Base-by-base conservation (phyloP, 352 stramenopile species). In the Phytophthora hybrid region DNA sequence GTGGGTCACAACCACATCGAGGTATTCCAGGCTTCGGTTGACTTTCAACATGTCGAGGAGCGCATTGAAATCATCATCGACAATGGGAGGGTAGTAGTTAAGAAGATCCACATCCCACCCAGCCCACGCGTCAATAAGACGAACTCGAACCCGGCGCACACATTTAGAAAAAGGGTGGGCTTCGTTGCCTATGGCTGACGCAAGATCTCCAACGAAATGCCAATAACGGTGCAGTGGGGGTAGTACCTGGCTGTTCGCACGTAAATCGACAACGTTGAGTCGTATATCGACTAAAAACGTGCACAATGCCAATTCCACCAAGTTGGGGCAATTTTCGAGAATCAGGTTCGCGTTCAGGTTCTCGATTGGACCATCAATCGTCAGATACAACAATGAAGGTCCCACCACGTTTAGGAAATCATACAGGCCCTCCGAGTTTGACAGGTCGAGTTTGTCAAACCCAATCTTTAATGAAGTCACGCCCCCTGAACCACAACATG, bases 1-100 rank as follows among this genome's bases (percentile, higher is more conserved):
- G 44, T 51, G 44, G 5, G n/a, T n/a, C 44, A 51, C 44, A 51
- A 51, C 44, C 16, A 51, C 14, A 21, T 51, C 44, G 44, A 51
- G 44, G 44, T 51, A 51, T 51, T 51, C 44, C 44, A 51, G 44
- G 44, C 44, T 51, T 51, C 44, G 44, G 44, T 51, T 51, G 18
- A 51, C 44, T n/a, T 51, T 51, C 44, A 51, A 8, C 44, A 51
- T 51, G 14, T 51, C 44, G 18, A 51, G 44, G 5, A 51, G 16
- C 16, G 44, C 44, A 11, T n/a, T n/a, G 39, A 47, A 47, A 19
- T 44, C 34, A 14, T 14, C 34, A 44, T 44, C 34, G 10, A 21
- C 14, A n/a, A 49, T n/a, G 8, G 41, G 41, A 49, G 41, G 41
- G 21, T 49, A 49, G 16, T 49, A 49, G 41, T n/a, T n/a, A 5